Evolutionary conservation across 129 eudicot species (phyloP).

Genomic region (Cynara cardunculus): DNA sequence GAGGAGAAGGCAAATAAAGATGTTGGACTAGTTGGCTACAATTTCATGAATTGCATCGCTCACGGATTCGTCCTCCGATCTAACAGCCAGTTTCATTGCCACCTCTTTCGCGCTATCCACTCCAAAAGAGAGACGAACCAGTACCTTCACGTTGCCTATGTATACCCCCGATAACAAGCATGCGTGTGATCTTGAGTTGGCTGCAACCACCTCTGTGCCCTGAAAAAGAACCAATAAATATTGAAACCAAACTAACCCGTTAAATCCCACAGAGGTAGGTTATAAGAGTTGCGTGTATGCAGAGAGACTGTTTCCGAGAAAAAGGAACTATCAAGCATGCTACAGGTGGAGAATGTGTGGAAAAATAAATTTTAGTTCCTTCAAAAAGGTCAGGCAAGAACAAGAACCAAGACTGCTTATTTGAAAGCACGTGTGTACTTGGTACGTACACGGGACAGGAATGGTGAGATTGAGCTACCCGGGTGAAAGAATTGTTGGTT

Average conservation of each 20-base stretch:
- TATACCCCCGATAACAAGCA: slow-evolving; percentile 85
- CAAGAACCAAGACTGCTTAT: too few relatives aligned
- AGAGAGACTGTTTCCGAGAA: too few relatives aligned
- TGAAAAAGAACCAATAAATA: slow-evolving; percentile 10
- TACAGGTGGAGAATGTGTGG: too few relatives aligned
- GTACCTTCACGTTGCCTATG: slow-evolving; percentile 82
- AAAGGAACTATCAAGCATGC: too few relatives aligned
- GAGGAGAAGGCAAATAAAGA: not conserved
- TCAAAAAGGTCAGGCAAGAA: too few relatives aligned
- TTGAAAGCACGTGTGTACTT: too few relatives aligned
- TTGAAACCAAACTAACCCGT: not conserved
- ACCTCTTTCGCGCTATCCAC: slow-evolving; percentile 72
- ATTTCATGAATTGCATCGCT: slow-evolving; percentile 87
- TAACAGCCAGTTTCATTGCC: slow-evolving; percentile 90
- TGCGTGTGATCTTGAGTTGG: slow-evolving; percentile 83
- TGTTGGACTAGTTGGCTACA: slow-evolving; percentile 56
- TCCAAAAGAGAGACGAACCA: slow-evolving; percentile 78
- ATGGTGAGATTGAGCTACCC: too few relatives aligned
- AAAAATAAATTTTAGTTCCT: too few relatives aligned
- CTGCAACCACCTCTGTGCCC: slow-evolving; percentile 86
- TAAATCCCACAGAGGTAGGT: too few relatives aligned
- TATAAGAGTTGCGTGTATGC: too few relatives aligned
- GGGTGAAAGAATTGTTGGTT: too few relatives aligned
- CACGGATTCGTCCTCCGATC: slow-evolving; percentile 79
- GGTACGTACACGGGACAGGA: too few relatives aligned